phyloP scores from a whole-genome alignment of 257 asterid species.

The Petunia axillaris region DNA sequence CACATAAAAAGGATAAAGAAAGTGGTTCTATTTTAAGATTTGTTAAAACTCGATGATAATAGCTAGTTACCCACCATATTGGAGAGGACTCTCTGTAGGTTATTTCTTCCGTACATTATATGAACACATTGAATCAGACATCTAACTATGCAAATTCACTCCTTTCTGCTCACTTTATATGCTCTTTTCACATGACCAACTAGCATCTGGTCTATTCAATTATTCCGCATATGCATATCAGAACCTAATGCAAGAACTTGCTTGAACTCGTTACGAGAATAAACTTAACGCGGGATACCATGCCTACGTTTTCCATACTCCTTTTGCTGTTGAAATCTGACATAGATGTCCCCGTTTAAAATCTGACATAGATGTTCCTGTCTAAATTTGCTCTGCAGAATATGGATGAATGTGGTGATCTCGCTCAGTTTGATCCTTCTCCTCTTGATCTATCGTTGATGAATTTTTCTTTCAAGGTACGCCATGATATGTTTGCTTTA shows the following conservation, averaged over 20 bases:
- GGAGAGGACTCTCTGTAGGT: background rate
- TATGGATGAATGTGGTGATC: conserved; percentile 87
- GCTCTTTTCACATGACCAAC: background rate
- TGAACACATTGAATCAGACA: too few species aligned
- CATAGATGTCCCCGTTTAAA: conserved; percentile 27
- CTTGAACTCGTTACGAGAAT: background rate
- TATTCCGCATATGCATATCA: conserved; percentile 3
- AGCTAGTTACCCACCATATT: background rate
- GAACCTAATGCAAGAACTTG: background rate
- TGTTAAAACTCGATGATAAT: background rate
- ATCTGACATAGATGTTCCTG: conserved; percentile 24
- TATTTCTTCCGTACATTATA: too few species aligned
- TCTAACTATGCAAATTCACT: too few species aligned
- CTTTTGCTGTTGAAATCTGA: background rate
- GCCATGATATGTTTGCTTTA: conserved; percentile 8
- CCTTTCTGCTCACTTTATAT: too few species aligned
- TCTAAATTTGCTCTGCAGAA: conserved; percentile 49
- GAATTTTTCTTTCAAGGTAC: conserved; percentile 93
- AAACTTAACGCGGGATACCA: conserved; percentile 10
- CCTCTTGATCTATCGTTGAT: conserved; percentile 78
- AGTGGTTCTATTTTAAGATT: background rate
- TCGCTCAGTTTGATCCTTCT: conserved; percentile 70
- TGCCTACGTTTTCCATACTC: background rate
- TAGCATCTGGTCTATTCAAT: background rate
- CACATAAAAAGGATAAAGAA: background rate